Base-by-base conservation (phyloP, 345 rosid species). In the Hibiscus trionum region DNA sequence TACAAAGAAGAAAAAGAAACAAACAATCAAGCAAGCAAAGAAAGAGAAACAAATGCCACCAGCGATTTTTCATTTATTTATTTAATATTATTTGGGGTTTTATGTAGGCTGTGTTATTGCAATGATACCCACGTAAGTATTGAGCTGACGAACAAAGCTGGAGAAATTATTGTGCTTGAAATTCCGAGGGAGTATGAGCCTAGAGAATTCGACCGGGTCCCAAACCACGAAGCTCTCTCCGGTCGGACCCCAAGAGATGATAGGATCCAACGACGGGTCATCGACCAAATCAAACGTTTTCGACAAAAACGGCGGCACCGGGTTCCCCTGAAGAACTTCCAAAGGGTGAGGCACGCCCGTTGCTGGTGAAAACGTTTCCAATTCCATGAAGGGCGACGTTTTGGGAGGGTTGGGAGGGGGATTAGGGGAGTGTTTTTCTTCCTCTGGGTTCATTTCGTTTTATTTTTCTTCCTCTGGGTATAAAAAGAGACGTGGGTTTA, bases 151-250 rank as follows among this genome's bases (percentile, higher is more conserved):
- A 74, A 94, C 95, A 73, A 94, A 94, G 78, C 99, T 95, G 79
- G 99, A 92, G 87, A 95, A 92, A 64, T 95, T 95, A 78, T 87
- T 88, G 84, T 95, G 99, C 89, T 95, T 95, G 88, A 95, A 95
- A 66, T 87, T 87, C 69, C 93, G 73, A 0, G 99, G 99, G 59
- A 95, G 97, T 12, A 90, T 79, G 72, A 79, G 26, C 77, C 91
- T 84, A 2, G 99, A 78, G 65, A 95, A 92, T 73, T 95, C 98
- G 6, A 89, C 61, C 8, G 98, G 94, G 46, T 95, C 92, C 98
- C 97, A 89, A 16, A 95, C 97, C 2, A 95, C 93, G 77, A 95
- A 95, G 82, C 98, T 95, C 47, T 79, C 80, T 0, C 90, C 96
- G 14, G 79, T 73, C 0, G 86, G 42, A 24, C 94, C 95, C 99